Evolutionary conservation across 257 asterid species (phyloP).

Genomic region (Jacaranda mimosifolia): DNA sequence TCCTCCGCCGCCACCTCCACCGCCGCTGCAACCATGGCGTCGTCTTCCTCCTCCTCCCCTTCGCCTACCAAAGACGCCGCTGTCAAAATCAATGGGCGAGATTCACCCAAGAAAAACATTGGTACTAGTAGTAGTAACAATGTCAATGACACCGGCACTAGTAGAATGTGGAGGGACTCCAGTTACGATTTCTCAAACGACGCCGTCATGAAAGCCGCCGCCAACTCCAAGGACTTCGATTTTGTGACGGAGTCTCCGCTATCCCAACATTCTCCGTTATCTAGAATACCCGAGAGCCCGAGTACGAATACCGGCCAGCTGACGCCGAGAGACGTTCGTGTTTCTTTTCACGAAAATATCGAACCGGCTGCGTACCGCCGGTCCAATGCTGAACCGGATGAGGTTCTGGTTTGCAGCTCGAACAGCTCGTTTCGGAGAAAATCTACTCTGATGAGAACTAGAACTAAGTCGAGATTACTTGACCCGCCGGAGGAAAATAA

Average conservation of each 20-base stretch:
- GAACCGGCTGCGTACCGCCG: conserved; percentile 54
- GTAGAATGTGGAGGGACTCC: conserved; percentile 49
- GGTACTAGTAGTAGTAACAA: neutral
- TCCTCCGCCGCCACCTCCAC: conserved; percentile 39
- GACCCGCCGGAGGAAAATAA: conserved; percentile 69
- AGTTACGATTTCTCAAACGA: conserved; percentile 64
- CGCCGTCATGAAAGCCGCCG: conserved; percentile 59
- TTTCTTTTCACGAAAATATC: conserved; percentile 52
- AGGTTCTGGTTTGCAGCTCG: conserved; percentile 62
- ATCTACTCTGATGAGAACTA: conserved; percentile 56
- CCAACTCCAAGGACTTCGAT: conserved; percentile 54
- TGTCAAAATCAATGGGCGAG: conserved; percentile 28
- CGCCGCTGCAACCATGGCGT: conserved; percentile 23
- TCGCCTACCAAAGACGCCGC: conserved; percentile 42
- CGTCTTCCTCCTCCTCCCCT: conserved; percentile 42
- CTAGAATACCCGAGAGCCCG: conserved; percentile 65
- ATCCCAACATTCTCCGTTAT: conserved; percentile 52
- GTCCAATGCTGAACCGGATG: conserved; percentile 64
- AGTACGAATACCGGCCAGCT: conserved; percentile 36
- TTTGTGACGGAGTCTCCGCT: conserved; percentile 54
- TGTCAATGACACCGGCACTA: conserved; percentile 5
- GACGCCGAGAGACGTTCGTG: conserved; percentile 60
- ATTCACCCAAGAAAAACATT: conserved; percentile 11
- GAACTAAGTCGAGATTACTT: conserved; percentile 65
- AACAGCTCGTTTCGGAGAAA: conserved; percentile 61